Base-by-base conservation (phyloP, 768 basidiomycete genomes). In the Lactarius pseudohatsudake region DNA sequence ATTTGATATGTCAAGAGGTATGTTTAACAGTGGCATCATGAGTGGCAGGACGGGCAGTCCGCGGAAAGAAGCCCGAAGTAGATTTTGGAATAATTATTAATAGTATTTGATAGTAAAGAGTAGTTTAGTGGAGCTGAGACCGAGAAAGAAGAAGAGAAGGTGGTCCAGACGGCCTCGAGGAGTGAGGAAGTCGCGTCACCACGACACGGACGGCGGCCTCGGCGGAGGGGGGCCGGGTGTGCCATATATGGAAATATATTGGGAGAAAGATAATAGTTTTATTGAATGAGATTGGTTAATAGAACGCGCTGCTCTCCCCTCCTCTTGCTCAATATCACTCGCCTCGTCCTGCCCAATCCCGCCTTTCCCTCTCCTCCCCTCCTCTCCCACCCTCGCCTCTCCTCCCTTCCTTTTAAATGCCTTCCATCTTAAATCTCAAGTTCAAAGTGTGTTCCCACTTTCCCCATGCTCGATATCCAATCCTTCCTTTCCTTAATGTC, bases 371-470 rank as follows among this genome's bases (percentile, higher is more conserved):
- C 32, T 4, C 20, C 13, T 5, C 8, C 22, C 32, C 55, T 57
- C 26, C 65, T 4, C 15, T 41, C 47, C 40, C 13, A 26, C 50
- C 50, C 11, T 26, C 56, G 36, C 16, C 55, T 30, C 45, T 9
- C 28, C 28, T n/a, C 58, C 18, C 54, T 40, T n/a, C n/a, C 56
- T 57, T 57, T 71, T 73, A 75, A 77, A 90, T 90, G 89, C 89
- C 89, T 80, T 85, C 86, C 80, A 90, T 90, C 78, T 85, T 89
- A 80, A 90, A 90, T 77, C 86, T 90, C 84, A 90, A 90, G 85
- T 90, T 89, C 86, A 90, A 90, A 81, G 90, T 84, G 72, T 59
- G 78, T 74, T 62, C 67, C 70, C 61, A 57, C 64, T 59, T 36
- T 57, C 59, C 47, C 59, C 61, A 65, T 57, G 59, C 36, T 57